Evolutionary conservation across 2,329 filamentous ascomycete species (phyloP).

Genomic region (Xylaria hypoxylon): DNA sequence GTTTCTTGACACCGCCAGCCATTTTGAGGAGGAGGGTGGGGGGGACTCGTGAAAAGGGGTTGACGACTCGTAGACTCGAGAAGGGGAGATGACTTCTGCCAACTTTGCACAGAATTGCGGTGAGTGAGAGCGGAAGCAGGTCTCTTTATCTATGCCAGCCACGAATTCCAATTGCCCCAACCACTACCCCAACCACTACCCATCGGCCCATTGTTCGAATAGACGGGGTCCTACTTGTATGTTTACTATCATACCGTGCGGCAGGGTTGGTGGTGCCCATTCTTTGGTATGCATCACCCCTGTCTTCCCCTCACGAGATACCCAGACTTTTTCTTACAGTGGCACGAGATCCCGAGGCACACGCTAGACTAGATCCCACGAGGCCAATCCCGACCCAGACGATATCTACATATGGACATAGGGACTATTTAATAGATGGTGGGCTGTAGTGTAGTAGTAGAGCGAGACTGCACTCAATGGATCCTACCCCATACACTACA

Average conservation of each 20-base stretch:
- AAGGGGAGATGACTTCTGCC: background rate
- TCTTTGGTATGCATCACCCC: slow-evolving; percentile 14
- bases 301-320: slow-evolving; percentile 31
- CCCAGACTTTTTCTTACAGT: slow-evolving; percentile 3
- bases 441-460: background rate
- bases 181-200: background rate
- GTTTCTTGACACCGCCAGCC: slow-evolving; percentile 51
- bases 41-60: slow-evolving; percentile 6
- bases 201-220: background rate
- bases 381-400: background rate
- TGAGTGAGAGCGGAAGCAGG: background rate
- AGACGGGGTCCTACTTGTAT: background rate
- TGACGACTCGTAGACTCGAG: background rate
- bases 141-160: slow-evolving; percentile 11
- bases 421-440: too few species aligned
- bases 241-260: background rate
- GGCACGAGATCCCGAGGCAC: slow-evolving; percentile 7
- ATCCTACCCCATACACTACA: background rate
- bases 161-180: slow-evolving; percentile 7
- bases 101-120: slow-evolving; percentile 10
- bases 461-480: background rate
- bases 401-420: background rate
- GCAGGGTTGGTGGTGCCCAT: background rate
- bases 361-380: too few species aligned
- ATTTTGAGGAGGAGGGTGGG: slow-evolving; percentile 36